Evolutionary conservation across 768 basidiomycete species (phyloP).

Genomic region (Chalciporus pseudorubinellus): DNA sequence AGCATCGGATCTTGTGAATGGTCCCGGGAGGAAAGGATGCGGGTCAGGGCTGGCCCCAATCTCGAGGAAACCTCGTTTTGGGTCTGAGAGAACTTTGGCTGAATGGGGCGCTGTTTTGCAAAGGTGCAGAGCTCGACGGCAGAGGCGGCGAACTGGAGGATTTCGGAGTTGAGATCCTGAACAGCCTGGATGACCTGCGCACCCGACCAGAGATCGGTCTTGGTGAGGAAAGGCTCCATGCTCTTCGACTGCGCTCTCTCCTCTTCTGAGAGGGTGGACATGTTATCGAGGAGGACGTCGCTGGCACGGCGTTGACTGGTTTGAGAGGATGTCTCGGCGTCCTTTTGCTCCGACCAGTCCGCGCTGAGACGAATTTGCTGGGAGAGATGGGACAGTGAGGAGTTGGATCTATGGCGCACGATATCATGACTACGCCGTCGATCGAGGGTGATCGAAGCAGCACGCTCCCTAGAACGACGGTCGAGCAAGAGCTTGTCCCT

Average conservation of each 20-base stretch:
- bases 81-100: slow-evolving; percentile 46
- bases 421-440: slow-evolving; percentile 30
- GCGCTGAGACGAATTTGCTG: slow-evolving; percentile 32
- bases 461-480: slow-evolving; percentile 18
- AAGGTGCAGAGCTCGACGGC: slow-evolving; percentile 68
- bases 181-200: slow-evolving; percentile 77
- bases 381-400: slow-evolving; percentile 28
- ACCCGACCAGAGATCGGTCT: slow-evolving; percentile 72
- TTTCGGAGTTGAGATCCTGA: slow-evolving; percentile 77
- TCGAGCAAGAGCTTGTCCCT: slow-evolving; percentile 31
- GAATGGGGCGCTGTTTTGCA: slow-evolving; percentile 38
- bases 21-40: slow-evolving; percentile 59
- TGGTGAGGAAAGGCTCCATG: slow-evolving; percentile 67
- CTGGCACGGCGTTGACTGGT: slow-evolving; percentile 11
- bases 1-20: slow-evolving; percentile 74
- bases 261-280: slow-evolving; percentile 44
- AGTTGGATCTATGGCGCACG: slow-evolving; percentile 29
- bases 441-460: slow-evolving; percentile 22
- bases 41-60: slow-evolving; percentile 60
- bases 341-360: slow-evolving; percentile 32
- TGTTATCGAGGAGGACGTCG: slow-evolving; percentile 19
- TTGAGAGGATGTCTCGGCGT: slow-evolving; percentile 17
- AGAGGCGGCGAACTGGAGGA: slow-evolving; percentile 75
- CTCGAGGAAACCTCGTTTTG: slow-evolving; percentile 61
- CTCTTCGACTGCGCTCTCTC: slow-evolving; percentile 56